Conservation (phyloP, 129 eudicot genomes). For the Saposhnikovia divaricata region DNA sequence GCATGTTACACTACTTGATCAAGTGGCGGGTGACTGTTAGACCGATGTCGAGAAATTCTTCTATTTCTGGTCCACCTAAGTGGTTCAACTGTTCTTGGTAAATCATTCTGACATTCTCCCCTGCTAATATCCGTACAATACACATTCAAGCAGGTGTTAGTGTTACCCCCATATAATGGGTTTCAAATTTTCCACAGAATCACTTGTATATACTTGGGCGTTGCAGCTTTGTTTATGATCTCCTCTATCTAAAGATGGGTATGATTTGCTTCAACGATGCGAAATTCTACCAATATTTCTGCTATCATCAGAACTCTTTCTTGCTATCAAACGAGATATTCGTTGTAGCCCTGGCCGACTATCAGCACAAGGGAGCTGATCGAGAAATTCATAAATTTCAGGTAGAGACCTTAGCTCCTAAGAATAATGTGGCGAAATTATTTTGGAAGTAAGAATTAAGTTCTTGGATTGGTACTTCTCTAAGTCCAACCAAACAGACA, state of each 20-base stretch:
- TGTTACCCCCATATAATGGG: not conserved
- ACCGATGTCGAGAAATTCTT: constrained; percentile 94
- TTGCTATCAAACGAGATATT: not conserved
- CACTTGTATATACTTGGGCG: not conserved
- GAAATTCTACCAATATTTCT: not conserved
- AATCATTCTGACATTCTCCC: constrained; percentile 52
- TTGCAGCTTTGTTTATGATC: not conserved
- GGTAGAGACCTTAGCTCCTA: not conserved
- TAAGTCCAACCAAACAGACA: too few relatives aligned
- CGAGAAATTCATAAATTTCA: not conserved
- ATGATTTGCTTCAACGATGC: not conserved
- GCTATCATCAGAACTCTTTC: not conserved
- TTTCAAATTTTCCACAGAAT: not conserved
- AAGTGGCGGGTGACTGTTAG: constrained; percentile 8
- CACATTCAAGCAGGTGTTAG: not conserved
- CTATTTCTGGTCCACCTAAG: constrained; percentile 73
- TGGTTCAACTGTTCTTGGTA: constrained; percentile 48
- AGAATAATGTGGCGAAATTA: not conserved
- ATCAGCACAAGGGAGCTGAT: not conserved
- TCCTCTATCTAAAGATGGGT: not conserved
- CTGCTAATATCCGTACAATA: not conserved
- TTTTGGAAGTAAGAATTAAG: too few relatives aligned
- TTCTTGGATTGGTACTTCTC: too few relatives aligned
- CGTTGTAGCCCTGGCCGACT: not conserved
- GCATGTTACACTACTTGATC: too few relatives aligned